These are phyloP conservation scores for Russula lepida DNA, from an alignment of 768 basidiomycete genomes.

Conservation along the genomic window DNA sequence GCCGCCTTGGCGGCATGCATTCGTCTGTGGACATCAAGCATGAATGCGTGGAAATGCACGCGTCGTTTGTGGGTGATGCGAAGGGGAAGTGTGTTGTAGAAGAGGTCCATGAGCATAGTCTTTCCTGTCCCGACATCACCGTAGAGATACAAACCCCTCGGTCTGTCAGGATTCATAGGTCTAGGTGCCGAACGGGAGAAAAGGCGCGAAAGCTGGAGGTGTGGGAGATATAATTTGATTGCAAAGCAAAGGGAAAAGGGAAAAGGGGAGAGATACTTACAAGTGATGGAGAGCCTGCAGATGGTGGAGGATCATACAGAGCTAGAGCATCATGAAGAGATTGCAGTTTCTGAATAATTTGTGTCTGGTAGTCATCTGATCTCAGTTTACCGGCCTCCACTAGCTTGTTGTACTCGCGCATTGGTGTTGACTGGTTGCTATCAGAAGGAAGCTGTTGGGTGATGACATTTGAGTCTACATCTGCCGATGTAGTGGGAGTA, in stretches of 20 bases:
- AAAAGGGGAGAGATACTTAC: constrained; percentile 23
- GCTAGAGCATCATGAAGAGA: constrained; percentile 63
- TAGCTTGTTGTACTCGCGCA: constrained; percentile 39
- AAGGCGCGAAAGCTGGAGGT: constrained; percentile 10
- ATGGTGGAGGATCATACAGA: constrained; percentile 56
- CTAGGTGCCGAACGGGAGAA: constrained; percentile 16
- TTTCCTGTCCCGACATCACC: constrained; percentile 98
- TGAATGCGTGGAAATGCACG: constrained; percentile 98
- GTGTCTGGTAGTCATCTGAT: constrained; percentile 76
- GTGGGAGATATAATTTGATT: not conserved
- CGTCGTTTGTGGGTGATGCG: constrained; percentile 66
- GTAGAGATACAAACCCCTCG: constrained; percentile 84
- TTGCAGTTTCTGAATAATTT: constrained; percentile 78
- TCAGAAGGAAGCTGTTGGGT: not conserved
- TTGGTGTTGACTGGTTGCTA: constrained; percentile 22
- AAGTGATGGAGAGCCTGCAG: constrained; percentile 27
- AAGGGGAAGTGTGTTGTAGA: constrained; percentile 73
- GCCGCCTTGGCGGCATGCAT: constrained; percentile 70
- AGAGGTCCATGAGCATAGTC: constrained; percentile 99
- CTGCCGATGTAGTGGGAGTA: not conserved
- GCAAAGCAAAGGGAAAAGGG: not conserved
- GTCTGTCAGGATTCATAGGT: constrained; percentile 25
- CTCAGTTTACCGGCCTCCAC: constrained; percentile 47
- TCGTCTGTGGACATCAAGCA: constrained; percentile 97
- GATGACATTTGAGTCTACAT: not conserved